Base-by-base conservation (phyloP, 1,284 basidiomycete genomes). In the Tilletia horrida region DNA sequence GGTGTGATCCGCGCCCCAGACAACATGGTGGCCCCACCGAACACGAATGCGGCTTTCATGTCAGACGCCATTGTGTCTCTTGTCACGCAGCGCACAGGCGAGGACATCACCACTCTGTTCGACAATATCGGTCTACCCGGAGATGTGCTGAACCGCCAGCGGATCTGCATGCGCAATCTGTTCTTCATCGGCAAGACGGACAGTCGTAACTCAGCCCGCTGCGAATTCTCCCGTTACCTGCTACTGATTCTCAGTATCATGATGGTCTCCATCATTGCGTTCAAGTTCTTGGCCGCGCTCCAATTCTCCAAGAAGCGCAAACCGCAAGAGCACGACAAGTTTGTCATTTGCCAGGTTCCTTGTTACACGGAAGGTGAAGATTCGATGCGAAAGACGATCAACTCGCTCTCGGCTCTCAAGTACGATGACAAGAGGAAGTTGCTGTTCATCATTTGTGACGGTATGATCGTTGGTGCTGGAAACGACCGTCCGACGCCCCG, bases 371-470 rank as follows among this genome's bases (percentile, higher is more conserved):
- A 97, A 86, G 94, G 92, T 73, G 91, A 95, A 75, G 84, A 87
- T 42, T 97, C 92, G 2, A 86, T 98, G 69, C 87, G 90, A 69
- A 86, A 86, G 77, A 97, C 95, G 3, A 95, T 98, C 82, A 92
- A 98, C 82, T 97, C 93, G 21, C 85, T 98, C 67, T 91, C 95
- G 7, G 88, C 90, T 78, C 86, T 97, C 82, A 94, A 92, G 83
- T 99, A 97, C 81, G 94, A 99, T 79, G 93, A 99, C 85, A 98
- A 97, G 84, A 91, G 93, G 67, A 98, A 97, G 84, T 85, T 98
- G 3, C 84, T 97, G 31, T 88, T 97, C 72, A 85, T 98, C 83
- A 91, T 98, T 77, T 98, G 96, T 80, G 95, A 99, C 83, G 95
- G 96, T 76, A 98, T 94, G 88, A 97, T 99, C 74, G 91, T 97